Evolutionary conservation across 1,139 yeast genomes (phyloP), one percentile per base, ranked within the genome.

Genomic region (Geotrichum aggregatum): DNA sequence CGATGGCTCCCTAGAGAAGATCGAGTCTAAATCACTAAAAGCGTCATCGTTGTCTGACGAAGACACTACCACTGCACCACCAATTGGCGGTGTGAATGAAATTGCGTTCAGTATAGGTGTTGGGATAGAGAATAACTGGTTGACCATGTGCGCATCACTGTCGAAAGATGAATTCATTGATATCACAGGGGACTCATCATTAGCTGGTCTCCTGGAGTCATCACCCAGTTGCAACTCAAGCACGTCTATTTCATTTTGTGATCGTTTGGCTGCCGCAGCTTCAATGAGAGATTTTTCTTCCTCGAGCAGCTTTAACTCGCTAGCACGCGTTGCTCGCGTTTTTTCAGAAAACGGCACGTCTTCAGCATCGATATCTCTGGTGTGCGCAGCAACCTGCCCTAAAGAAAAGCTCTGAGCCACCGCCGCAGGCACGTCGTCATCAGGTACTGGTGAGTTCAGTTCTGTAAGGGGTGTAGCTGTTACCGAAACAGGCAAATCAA

Each of bases 41-140:
- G 40, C 52, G 14, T 38, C 40, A 19, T 50, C 53, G n/a, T 53
- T 44, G 3, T 52, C 54, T 13, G 47, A 45, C 3, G 52, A 30
- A 6, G 52, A 42, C 14, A 52, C 52, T 8, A 45, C 38, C 2
- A 50, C 46, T n/a, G 56, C 52, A 22, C 47, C 40, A 4, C 52
- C 52, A 13, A 43, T 39, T 11, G 55, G 51, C 4, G 60, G 56
- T 0, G 56, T 43, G 42, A 58, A 58, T 26, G 58, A 56, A 41
- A 60, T 58, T 3, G 59, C 59, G 44, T 61, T 59, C 22, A 61
- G 51, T 13, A 58, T 43, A 1, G 62, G 61, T 3, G 60, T 55
- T 24, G 65, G 60, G 36, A 62, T 57, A 34, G 54, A 26, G n/a
- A 49, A 45, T 18, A 60, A 50, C 46, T 58, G 59, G 40, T 57